Base-by-base conservation (phyloP, 164 flowering plant species). In the Stephania cephalantha region DNA sequence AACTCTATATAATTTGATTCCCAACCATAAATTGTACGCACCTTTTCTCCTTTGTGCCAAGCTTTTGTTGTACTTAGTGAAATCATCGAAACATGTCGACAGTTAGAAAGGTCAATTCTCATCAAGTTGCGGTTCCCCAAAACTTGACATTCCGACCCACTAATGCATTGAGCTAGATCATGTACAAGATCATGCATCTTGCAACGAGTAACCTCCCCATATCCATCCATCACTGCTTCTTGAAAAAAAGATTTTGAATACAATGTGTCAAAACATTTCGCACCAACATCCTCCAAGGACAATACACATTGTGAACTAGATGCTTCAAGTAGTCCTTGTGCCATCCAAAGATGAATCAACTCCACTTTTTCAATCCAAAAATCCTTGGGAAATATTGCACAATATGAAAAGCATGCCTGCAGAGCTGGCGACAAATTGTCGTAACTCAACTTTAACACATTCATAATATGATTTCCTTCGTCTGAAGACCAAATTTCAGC, bases 171-270 rank as follows among this genome's bases (percentile, higher is more conserved):
- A 15, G 64, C 64, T 58, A 58, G 64, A 58, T 58, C 64, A 4
- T 58, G 20, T 58, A 58, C 64, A 17, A 58, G 18, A 15, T 58
- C 64, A 64, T 78, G 77, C 76, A 78, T 73, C 45, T 74, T 74
- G 44, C 70, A 74, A 12, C 6, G 0, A 11, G 7, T 9, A 1
- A 18, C 18, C 6, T 58, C 64, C 64, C 20, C 64, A 58, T 15
- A 58, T 17, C 0, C 20, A 15, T 58, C 4, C 20, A 15, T 7
- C 2, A 13, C 6, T 12, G 18, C 20, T 15, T 58, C 64, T 58
- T 58, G 64, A 58, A 58, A 18, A 15, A 58, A 58, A 0, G 20
- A 58, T 4, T 58, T 58, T 15, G 17, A n/a, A 18, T 15, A 15
- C 18, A 15, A 18, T 5, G 6, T 58, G 20, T 17, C 13, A n/a